These are phyloP conservation scores for Astrocystis sublimbata DNA, from an alignment of 495 filamentous ascomycete species.

Conservation along the genomic window DNA sequence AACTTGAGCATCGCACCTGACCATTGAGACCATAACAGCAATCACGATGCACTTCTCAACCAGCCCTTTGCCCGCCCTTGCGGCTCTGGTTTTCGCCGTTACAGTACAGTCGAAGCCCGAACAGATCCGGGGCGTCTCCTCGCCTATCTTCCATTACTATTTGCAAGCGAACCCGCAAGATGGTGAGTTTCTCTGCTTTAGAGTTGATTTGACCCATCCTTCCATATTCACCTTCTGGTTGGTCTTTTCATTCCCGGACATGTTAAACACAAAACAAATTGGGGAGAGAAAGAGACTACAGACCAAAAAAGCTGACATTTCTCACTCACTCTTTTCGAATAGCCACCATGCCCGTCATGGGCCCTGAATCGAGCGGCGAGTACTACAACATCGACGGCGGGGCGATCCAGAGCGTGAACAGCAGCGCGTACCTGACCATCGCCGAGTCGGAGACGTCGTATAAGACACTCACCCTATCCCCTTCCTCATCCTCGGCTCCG, in stretches of 20 bases:
- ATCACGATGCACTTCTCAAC: slow-evolving; percentile 20
- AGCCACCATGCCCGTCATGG: slow-evolving; percentile 47
- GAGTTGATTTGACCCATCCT: too few relatives aligned
- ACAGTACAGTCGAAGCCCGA: slow-evolving; percentile 37
- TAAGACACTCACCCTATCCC: slow-evolving; percentile 47
- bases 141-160: slow-evolving; percentile 49
- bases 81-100: slow-evolving; percentile 13
- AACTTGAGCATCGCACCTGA: background rate
- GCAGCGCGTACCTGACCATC: slow-evolving; percentile 48
- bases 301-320: background rate
- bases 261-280: slow-evolving; percentile 13
- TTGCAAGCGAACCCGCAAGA: slow-evolving; percentile 43
- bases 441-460: slow-evolving; percentile 44
- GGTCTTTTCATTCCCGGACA: background rate
- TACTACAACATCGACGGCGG: slow-evolving; percentile 46
- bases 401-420: slow-evolving; percentile 50
- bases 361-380: slow-evolving; percentile 45
- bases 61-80: slow-evolving; percentile 16
- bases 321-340: background rate
- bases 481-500: slow-evolving; percentile 33
- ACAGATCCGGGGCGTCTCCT: slow-evolving; percentile 45
- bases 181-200: slow-evolving; percentile 24
- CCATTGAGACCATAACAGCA: background rate
- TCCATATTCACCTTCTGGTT: background rate
- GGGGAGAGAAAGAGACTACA: background rate